These are phyloP conservation scores for Quillaja saponaria DNA, from an alignment of 306 rosid species.

Conservation along the genomic window DNA sequence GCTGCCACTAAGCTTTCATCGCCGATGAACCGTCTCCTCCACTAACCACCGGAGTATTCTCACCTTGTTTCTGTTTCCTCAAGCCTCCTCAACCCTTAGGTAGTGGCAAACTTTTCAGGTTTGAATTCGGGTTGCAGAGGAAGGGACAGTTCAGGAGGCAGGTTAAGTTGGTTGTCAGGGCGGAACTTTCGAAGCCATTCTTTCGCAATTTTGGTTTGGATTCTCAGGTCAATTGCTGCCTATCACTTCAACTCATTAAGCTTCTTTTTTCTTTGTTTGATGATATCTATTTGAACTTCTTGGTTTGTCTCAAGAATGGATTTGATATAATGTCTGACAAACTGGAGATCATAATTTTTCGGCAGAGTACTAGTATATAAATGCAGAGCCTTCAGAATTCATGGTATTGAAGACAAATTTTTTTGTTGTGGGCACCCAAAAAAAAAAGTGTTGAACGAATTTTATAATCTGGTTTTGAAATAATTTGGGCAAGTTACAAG, in stretches of 20 bases:
- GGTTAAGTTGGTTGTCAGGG: constrained; percentile 59
- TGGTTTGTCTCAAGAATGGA: not conserved
- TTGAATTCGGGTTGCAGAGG: constrained; percentile 39
- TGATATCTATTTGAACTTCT: not conserved
- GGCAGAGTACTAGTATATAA: no score
- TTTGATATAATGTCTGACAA: not conserved
- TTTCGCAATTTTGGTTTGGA: constrained; percentile 57
- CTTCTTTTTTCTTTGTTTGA: not conserved
- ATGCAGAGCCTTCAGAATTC: not conserved
- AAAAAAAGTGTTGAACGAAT: not conserved
- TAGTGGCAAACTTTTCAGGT: constrained; percentile 37
- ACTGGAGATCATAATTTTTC: no score
- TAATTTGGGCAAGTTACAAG: not conserved
- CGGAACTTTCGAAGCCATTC: constrained; percentile 59
- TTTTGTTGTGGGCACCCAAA: no score
- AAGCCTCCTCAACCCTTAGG: constrained; percentile 40
- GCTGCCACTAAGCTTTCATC: constrained; percentile 52
- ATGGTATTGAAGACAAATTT: not conserved
- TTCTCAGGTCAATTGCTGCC: constrained; percentile 53
- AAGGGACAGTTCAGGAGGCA: constrained; percentile 47
- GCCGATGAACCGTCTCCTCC: constrained; percentile 45
- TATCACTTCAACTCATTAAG: constrained; percentile 4
- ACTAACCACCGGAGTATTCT: constrained; percentile 24
- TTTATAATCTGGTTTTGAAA: constrained; percentile 11
- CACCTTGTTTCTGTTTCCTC: constrained; percentile 35